Percentiles rank a stretch among this genome's conserved stretches.
Evolutionary conservation across 306 rosid genomes (phyloP).

Genomic region (Citrullus amarus): DNA sequence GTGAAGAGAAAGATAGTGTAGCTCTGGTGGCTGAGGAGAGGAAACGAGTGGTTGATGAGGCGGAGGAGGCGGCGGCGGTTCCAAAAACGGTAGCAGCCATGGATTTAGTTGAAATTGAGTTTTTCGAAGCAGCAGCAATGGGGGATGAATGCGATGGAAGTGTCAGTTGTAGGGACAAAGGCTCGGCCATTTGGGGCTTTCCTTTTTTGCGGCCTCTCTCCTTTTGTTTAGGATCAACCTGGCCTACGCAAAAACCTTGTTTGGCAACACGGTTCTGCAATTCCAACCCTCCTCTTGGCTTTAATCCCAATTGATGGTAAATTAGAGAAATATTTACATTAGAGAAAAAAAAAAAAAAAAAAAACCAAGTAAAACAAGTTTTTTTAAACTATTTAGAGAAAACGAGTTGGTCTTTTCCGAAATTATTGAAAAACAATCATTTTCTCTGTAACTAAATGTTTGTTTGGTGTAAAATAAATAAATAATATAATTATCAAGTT

Average conservation of each 20-base stretch:
- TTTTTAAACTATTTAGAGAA: too few species aligned
- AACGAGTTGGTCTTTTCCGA: too few species aligned
- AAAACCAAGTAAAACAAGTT: too few species aligned
- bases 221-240: not conserved
- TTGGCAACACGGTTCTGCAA: not conserved
- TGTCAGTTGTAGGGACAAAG: not conserved
- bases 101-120: not conserved
- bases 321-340: too few species aligned
- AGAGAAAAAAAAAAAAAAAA: too few species aligned
- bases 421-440: too few species aligned
- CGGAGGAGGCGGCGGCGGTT: slow-evolving; percentile 15
- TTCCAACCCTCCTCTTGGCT: not conserved
- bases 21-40: slow-evolving; percentile 35
- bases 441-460: too few species aligned
- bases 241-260: not conserved
- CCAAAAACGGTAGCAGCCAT: slow-evolving; percentile 31
- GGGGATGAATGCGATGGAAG: slow-evolving; percentile 17
- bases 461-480: too few species aligned
- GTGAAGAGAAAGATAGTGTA: slow-evolving; percentile 25
- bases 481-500: too few species aligned
- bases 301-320: too few species aligned
- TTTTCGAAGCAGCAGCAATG: not conserved
- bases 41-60: slow-evolving; percentile 24
- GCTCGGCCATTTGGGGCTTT: not conserved
- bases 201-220: not conserved